Conservation (phyloP, 495 filamentous ascomycete genomes). For the Xylaria scruposa region DNA sequence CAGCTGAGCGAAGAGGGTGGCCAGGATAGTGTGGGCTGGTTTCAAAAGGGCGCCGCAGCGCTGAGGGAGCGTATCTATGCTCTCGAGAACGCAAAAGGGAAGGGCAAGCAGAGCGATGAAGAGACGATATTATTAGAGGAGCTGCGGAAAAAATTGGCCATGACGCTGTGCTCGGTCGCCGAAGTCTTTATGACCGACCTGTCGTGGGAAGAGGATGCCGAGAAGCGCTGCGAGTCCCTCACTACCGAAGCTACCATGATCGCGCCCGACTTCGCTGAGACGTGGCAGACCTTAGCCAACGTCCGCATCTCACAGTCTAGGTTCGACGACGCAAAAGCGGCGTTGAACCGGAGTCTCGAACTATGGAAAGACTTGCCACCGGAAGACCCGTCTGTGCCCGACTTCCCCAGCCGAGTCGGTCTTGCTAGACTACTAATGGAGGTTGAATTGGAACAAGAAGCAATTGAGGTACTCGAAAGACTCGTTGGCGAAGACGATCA, state of each 20-base stretch:
- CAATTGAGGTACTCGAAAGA: constrained; percentile 82
- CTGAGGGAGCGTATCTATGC: constrained; percentile 70
- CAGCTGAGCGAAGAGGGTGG: constrained; percentile 91
- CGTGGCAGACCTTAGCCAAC: constrained; percentile 91
- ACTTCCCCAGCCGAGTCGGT: constrained; percentile 83
- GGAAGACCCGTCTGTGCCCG: constrained; percentile 70
- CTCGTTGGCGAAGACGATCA: constrained; percentile 87
- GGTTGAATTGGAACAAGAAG: constrained; percentile 81
- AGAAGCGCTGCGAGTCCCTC: constrained; percentile 79
- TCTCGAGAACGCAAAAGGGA: constrained; percentile 41
- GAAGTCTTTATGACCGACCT: constrained; percentile 99
- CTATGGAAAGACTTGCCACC: constrained; percentile 79
- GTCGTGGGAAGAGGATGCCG: constrained; percentile 87
- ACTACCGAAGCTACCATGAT: constrained; percentile 86
- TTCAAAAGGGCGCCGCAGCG: constrained; percentile 76
- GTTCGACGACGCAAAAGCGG: constrained; percentile 76
- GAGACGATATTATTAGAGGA: constrained; percentile 59
- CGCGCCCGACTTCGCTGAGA: constrained; percentile 75
- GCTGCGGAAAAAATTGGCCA: constrained; percentile 78
- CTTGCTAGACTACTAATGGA: constrained; percentile 88
- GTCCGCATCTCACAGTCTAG: constrained; percentile 87
- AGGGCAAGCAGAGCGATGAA: constrained; percentile 44
- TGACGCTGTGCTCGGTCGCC: constrained; percentile 84
- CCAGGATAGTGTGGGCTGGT: constrained; percentile 83
- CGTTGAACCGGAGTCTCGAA: constrained; percentile 75